Evolutionary conservation across 805 yeast species (phyloP), one percentile per base, ranked within the genome.

Genomic region (Ogataea polymorpha): DNA sequence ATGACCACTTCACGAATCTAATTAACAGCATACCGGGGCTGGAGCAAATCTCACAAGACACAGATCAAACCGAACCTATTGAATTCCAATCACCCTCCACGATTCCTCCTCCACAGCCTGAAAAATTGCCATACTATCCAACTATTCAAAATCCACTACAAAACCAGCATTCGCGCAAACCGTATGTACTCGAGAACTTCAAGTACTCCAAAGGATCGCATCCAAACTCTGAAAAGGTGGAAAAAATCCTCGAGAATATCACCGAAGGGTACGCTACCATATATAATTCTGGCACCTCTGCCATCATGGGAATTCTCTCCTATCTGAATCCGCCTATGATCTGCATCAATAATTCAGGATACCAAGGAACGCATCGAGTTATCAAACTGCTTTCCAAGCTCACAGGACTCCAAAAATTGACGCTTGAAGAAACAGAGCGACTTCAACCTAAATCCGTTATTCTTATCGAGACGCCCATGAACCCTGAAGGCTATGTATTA

Each of bases 391-490:
- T 71, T 30, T 55, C 67, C 2, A 64, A 75, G 38, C 59, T 70
- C 27, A 61, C 73, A 8, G 71, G 71, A 2, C 50, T 71, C 35
- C 54, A 67, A 36, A 66, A 67, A 39, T 51, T 63, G 11, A 53
- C 67, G 2, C 50, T 70, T n/a, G 55, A 54, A 6, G 55, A 58
- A n/a, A 67, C 63, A 31, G 58, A 54, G 24, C 47, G 57, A 32
- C 54, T 73, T 29, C 53, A 55, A 1, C 54, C 63, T 26, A 72
- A 72, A 8, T 77, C 76, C 37, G 63, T 75, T 7, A 64, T 75
- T 32, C 67, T 74, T 31, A 55, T 76, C 25, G 80, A 76, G 55
- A 68, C 80, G 3, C 80, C 80, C 8, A 71, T 75, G 55, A 76
- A 76, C 55, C 80, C 81, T 5, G 66, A 66, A 42, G 78, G 79